Base-by-base conservation (phyloP, 1,284 basidiomycete species). In the Austroboletus novae-zelandiae region DNA sequence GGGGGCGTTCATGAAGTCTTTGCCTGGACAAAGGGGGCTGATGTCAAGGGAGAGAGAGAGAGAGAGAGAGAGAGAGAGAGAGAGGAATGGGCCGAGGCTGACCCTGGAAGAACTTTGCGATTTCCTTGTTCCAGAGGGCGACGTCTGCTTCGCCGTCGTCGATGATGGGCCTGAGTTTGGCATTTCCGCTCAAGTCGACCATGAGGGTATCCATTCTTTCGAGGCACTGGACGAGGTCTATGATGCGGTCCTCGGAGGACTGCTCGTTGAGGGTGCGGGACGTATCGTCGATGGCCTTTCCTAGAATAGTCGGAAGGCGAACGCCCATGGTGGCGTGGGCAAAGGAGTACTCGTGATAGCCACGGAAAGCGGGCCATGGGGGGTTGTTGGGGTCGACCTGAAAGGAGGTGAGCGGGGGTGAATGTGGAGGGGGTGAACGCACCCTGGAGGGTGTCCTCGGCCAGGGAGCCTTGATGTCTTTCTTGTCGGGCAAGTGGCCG, bases 61-160 rank as follows among this genome's bases (percentile, higher is more conserved):
- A n/a, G n/a, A n/a, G n/a, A n/a, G n/a, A n/a, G n/a, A n/a, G n/a
- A 27, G 27, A 6, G 8, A 9, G 27, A 27, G 27, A 27, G 20
- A 3, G 20, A 23, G 20, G 20, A 5, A 23, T 27, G 9, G 27
- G 44, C 4, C 14, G 27, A 18, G 14, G 60, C 68, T 56, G 54
- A 83, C 92, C 94, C 72, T 91, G 86, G 76, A 97, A 97, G 70
- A 84, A 97, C 66, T 90, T 91, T 40, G 91, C 90, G 46, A 94
- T 94, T 69, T 92, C 90, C 67, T 98, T 97, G 75, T 98, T 98
- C 95, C 95, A 98, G 15, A 98, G 78, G 2, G 94, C 87, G 35
- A 98, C 88, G 62, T 98, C 95, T 25, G 87, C 95, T 66, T 97
- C 94, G 53, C 84, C 86, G 64, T 98, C 95, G 68, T 98, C 95